These are phyloP conservation scores for Ottelia alismoides DNA, from an alignment of 106 monocot species.

Conservation along the genomic window DNA sequence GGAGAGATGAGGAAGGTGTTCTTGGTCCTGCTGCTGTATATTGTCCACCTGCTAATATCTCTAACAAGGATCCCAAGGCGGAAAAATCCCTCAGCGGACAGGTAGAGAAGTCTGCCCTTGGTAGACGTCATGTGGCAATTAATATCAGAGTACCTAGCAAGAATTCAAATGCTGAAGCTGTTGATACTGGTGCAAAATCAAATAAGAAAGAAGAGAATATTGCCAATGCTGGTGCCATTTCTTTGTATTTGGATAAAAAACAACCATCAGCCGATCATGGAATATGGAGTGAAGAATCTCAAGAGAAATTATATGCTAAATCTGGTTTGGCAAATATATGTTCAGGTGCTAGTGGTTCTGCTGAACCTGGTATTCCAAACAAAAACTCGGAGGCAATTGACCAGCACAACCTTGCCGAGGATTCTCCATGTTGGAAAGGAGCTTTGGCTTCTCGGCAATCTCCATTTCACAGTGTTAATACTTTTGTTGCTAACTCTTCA, in stretches of 20 bases:
- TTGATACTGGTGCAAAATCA: background rate
- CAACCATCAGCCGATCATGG: background rate
- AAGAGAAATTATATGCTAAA: background rate
- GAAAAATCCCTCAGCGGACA: no score
- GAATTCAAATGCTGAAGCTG: slow-evolving; percentile 1
- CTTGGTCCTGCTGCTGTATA: no score
- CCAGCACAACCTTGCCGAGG: slow-evolving; percentile 1
- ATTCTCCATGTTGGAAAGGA: slow-evolving; percentile 17
- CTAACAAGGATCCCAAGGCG: no score
- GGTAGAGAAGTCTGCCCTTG: no score
- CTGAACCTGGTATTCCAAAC: slow-evolving; percentile 2
- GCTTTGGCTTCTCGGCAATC: slow-evolving; percentile 1
- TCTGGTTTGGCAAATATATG: background rate
- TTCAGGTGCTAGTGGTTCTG: background rate
- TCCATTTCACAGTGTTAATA: slow-evolving; percentile 4
- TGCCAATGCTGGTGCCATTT: background rate
- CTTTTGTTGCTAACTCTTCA: background rate
- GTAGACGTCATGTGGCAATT: no score
- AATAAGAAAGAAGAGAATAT: background rate
- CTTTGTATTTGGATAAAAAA: background rate
- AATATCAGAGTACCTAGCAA: background rate
- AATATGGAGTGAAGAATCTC: background rate
- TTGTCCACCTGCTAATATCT: no score
- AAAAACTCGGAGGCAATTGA: slow-evolving; percentile 4
- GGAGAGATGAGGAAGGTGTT: no score